Base-by-base conservation (phyloP, 345 rosid species). In the Murraya paniculata region DNA sequence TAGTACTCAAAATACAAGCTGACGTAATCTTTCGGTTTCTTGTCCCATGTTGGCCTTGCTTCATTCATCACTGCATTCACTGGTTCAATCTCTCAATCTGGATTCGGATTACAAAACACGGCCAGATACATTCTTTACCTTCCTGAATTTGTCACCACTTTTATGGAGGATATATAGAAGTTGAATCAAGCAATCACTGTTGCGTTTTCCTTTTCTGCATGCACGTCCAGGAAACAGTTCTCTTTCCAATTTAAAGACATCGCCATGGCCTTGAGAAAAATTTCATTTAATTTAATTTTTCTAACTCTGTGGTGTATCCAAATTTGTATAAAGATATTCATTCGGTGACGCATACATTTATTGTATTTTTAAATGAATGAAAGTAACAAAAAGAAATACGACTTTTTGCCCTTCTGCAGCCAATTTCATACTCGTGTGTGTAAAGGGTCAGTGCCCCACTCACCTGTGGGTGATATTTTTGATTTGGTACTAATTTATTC, bases 201-300 rank as follows among this genome's bases (percentile, higher is more conserved):
- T 56, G 86, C 72, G 35, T 33, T 33, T 27, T 36, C 68, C 35
- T 33, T 33, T 66, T 82, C 89, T 78, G 90, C 90, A 75, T 72
- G 82, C 85, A 86, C 85, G 1, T 88, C 78, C 41, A 88, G 50
- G 78, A 91, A 89, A 57, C 83, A 71, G n/a, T 80, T 81, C 33
- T 87, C 93, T 48, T 87, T 88, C 64, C 89, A 65, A 7, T 77
- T 80, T 78, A 89, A 78, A 1, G 93, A 88, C 71, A 61, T 82
- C 64, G 95, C 91, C 84, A 88, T 86, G 48, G 83, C 89, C 68
- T 87, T 87, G 1, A 89, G 82, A 62, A 90, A 79, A 4, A 78
- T 27, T 35, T 80, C 77, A 50, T 62, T 45, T 28, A 85, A 31
- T 31, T 31, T 31, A n/a, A n/a, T n/a, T n/a, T n/a, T 31, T 31